phyloP scores from a whole-genome alignment of 805 yeast genomes.

The Ogataea minuta region DNA sequence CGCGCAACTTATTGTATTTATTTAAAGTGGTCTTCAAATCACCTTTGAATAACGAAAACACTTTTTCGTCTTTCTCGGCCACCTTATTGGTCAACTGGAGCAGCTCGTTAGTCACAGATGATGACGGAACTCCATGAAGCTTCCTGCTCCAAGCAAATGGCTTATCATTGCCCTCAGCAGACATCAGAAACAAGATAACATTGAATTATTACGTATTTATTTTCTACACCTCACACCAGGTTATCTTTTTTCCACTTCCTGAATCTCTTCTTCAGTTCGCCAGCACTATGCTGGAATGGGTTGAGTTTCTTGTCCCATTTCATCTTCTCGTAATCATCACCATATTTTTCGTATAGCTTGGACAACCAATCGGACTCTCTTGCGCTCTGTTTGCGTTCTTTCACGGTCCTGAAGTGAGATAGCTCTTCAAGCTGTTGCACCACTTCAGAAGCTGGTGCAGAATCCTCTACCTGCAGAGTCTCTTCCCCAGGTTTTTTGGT shows the following conservation, averaged over 20 bases:
- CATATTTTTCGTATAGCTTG: conserved; percentile 68
- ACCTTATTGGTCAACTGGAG: conserved; percentile 7
- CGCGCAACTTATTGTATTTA: conserved; percentile 9
- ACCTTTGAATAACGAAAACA: conserved; percentile 15
- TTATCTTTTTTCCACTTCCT: conserved; percentile 58
- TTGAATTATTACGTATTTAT: background rate
- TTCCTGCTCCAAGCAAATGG: conserved; percentile 13
- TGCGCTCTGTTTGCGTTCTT: conserved; percentile 58
- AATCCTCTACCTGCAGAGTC: conserved; percentile 20
- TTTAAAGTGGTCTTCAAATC: conserved; percentile 19
- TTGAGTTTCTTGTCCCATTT: conserved; percentile 87
- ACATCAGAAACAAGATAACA: background rate
- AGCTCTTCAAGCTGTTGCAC: conserved; percentile 66
- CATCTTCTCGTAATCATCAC: conserved; percentile 88
- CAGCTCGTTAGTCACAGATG: conserved; percentile 6
- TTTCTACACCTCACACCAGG: conserved; percentile 1
- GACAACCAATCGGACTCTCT: conserved; percentile 76
- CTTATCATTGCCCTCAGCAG: conserved; percentile 1
- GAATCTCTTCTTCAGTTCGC: conserved; percentile 74
- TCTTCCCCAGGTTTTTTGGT: conserved; percentile 37
- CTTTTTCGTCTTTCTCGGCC: conserved; percentile 20
- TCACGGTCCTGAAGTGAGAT: conserved; percentile 44
- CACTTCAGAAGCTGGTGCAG: conserved; percentile 45
- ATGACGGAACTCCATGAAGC: conserved; percentile 17
- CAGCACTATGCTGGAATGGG: conserved; percentile 78